Evolutionary conservation across 148 eudicot species (phyloP), one percentile per base, ranked within the genome.

Genomic region (Cornus controversa): DNA sequence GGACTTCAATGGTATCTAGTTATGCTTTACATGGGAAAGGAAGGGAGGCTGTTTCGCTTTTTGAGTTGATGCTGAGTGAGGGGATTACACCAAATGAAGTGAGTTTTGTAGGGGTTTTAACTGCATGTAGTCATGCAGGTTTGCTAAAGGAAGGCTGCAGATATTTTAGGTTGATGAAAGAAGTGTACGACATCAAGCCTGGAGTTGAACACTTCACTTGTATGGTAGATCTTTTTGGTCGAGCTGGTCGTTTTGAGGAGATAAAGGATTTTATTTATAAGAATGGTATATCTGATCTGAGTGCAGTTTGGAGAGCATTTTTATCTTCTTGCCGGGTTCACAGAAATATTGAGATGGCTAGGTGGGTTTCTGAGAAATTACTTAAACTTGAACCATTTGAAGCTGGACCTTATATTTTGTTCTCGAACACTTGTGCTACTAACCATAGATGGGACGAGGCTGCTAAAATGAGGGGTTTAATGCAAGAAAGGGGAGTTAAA

Each of bases 201-300:
- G 84, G 75, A 57, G 79, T 85, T 45, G 95, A 92, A 76, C 98
- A 92, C 77, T 94, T 83, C 45, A 82, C 92, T 77, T 92, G 93
- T 78, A 91, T 92, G 90, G 89, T 94, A 27, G 97, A 94, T 90
- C 89, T 94, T 64, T 84, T 91, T 78, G 98, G 97, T 23, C 90
- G 92, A 47, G 93, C 95, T 31, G 95, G 93, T 73, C 86, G 79
- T 36, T 77, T 94, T 34, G 77, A 89, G 78, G 91, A 90, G 88
- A 84, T 86, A 23, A 84, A 85, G 64, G 82, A 73, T 60, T 94
- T 94, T 78, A 91, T 92, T 37, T 57, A 86, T 45, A 84, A 85
- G 78, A 88, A 94, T 42, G 81, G 68, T 34, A 45, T 92, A 23
- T 85, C 87, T 25, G 87, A 88, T 82, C 62, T 89, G 20, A 78